A percentile compares a stretch with the other conserved stretches of the same genome.
phyloP scores from a whole-genome alignment of 1,284 basidiomycete species.

The Fomitopsis pinicola region DNA sequence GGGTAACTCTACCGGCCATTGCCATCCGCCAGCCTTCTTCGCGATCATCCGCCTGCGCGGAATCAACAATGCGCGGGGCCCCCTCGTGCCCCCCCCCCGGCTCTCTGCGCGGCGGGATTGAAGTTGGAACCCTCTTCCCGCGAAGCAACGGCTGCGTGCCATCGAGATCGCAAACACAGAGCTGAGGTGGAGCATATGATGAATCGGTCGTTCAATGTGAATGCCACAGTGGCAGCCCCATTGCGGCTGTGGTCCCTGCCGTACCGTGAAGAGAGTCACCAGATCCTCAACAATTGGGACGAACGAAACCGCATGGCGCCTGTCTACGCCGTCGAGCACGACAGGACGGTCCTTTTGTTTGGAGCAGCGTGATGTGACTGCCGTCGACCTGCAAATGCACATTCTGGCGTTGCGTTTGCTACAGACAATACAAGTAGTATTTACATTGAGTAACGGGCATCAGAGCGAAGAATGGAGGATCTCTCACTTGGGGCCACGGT shows the following conservation, averaged over 20 bases:
- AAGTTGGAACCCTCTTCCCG: neutral
- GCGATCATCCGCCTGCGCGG: neutral
- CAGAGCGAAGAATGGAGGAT: too few species aligned
- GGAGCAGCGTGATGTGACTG: neutral
- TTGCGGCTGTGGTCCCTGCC: neutral
- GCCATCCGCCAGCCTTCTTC: neutral
- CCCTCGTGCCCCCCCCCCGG: neutral
- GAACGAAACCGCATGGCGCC: neutral
- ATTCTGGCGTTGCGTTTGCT: neutral
- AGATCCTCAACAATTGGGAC: neutral
- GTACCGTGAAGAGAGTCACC: neutral
- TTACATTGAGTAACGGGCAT: too few species aligned
- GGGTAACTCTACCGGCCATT: neutral
- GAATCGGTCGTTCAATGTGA: neutral
- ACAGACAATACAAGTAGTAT: too few species aligned
- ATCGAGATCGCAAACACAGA: neutral
- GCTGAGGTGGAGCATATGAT: neutral
- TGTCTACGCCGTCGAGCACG: neutral
- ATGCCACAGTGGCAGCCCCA: too few species aligned
- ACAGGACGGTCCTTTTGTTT: neutral
- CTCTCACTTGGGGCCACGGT: too few species aligned
- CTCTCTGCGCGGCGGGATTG: neutral
- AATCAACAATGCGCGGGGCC: neutral
- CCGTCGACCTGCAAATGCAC: neutral
- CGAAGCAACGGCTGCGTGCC: neutral